Evolutionary conservation across 805 yeast genomes (phyloP).

Genomic region (Kodamaea jinghongensis): DNA sequence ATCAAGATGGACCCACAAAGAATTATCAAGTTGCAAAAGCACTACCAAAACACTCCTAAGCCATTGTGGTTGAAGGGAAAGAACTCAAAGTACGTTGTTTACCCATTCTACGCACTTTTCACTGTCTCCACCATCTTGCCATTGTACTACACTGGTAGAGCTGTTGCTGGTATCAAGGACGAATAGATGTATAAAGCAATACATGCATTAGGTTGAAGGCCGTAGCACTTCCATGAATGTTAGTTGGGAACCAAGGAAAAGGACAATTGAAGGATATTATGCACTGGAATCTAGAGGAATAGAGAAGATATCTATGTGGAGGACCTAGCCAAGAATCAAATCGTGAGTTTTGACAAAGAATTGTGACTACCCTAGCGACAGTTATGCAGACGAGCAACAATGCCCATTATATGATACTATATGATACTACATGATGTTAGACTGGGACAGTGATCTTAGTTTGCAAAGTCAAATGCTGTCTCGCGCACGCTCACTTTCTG

Average conservation of each 20-base stretch:
- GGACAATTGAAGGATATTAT: background rate
- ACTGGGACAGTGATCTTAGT: no score
- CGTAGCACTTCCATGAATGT: no score
- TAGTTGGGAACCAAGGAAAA: background rate
- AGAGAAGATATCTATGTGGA: no score
- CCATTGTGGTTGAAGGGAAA: constrained; percentile 46
- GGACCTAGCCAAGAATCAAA: no score
- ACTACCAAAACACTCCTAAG: constrained; percentile 41
- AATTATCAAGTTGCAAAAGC: constrained; percentile 44
- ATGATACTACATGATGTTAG: no score
- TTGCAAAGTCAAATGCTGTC: no score
- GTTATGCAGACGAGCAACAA: no score
- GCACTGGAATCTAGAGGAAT: no score
- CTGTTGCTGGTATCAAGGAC: constrained; percentile 64
- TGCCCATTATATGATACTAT: no score
- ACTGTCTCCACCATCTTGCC: constrained; percentile 65
- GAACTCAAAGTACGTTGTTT: constrained; percentile 60
- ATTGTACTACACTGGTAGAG: constrained; percentile 69
- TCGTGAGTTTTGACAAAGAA: no score
- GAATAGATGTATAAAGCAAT: constrained; percentile 9
- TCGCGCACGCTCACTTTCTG: no score
- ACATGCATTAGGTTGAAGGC: background rate
- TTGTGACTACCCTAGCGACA: no score
- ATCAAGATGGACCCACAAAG: constrained; percentile 43
- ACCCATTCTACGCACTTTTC: constrained; percentile 77